A percentile compares a stretch with the other conserved stretches of the same genome.
These are phyloP conservation scores for Boletus rufocinnamomeus DNA, from an alignment of 768 basidiomycete species.

Conservation along the genomic window DNA sequence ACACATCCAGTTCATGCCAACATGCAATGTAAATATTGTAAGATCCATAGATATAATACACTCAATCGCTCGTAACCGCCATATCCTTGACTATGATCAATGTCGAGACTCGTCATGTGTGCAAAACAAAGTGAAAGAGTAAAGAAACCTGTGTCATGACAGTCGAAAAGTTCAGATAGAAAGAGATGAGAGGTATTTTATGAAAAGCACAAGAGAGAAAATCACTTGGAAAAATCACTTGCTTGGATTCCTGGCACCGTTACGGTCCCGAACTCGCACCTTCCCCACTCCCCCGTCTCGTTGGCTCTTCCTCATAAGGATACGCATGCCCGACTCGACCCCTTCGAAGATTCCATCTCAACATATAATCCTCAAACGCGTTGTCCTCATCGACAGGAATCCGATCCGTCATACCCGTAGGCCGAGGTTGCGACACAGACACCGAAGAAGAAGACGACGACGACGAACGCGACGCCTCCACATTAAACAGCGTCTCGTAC, in stretches of 20 bases:
- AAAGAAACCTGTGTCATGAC: not conserved
- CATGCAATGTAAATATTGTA: slow-evolving; percentile 17
- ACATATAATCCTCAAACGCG: slow-evolving; percentile 18
- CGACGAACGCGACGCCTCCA: slow-evolving; percentile 21
- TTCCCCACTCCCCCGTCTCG: slow-evolving; percentile 9
- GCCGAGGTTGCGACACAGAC: slow-evolving; percentile 10
- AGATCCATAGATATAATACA: slow-evolving; percentile 24
- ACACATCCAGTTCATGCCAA: not conserved
- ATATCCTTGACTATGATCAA: slow-evolving; percentile 9
- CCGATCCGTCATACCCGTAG: slow-evolving; percentile 19
- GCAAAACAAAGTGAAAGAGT: slow-evolving; percentile 1
- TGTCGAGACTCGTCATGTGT: slow-evolving; percentile 1
- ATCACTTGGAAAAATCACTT: not conserved
- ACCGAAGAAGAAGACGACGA: slow-evolving; percentile 18
- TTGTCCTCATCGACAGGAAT: slow-evolving; percentile 25
- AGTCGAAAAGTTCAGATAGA: not conserved
- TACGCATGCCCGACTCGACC: not conserved
- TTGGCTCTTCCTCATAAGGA: slow-evolving; percentile 7
- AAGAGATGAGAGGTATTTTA: not conserved
- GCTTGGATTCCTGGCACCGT: not conserved
- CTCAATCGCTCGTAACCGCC: not conserved
- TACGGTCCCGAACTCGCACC: slow-evolving; percentile 10
- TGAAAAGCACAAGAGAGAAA: not conserved
- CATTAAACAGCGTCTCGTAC: slow-evolving; percentile 13
- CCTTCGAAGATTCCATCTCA: slow-evolving; percentile 14